Evolutionary conservation across 2,329 filamentous ascomycete genomes (phyloP).

Genomic region (Tolypocladium album): DNA sequence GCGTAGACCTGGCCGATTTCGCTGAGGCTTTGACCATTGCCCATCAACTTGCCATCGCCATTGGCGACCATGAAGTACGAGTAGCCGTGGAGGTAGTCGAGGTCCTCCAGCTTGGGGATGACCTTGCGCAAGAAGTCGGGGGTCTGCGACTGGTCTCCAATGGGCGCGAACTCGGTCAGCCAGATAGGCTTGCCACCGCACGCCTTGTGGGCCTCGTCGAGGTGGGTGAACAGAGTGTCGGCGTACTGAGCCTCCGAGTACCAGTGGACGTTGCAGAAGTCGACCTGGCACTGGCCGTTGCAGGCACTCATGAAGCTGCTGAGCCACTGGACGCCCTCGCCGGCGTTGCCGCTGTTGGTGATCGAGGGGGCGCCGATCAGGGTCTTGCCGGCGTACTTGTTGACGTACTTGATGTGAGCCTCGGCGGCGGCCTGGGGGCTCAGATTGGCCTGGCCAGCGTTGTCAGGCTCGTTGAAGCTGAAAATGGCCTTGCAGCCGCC

Average conservation of each 20-base stretch:
- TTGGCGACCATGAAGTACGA: constrained; percentile 43
- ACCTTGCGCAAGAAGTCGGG: constrained; percentile 37
- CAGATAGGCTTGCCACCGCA: constrained; percentile 44
- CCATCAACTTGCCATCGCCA: not conserved
- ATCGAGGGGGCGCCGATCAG: constrained; percentile 49
- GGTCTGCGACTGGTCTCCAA: constrained; percentile 30
- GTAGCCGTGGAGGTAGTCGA: constrained; percentile 42
- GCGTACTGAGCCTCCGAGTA: constrained; percentile 40
- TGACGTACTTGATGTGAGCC: constrained; percentile 42
- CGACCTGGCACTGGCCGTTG: constrained; percentile 36
- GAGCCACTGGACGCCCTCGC: constrained; percentile 48
- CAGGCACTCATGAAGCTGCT: constrained; percentile 41
- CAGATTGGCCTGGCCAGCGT: constrained; percentile 47
- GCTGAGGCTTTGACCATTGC: constrained; percentile 28
- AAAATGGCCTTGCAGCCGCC: constrained; percentile 47
- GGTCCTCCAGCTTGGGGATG: constrained; percentile 36
- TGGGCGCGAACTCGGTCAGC: constrained; percentile 54
- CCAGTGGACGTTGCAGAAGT: constrained; percentile 56
- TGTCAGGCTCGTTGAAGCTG: constrained; percentile 65
- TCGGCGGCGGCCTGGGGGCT: constrained; percentile 38
- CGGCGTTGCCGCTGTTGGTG: constrained; percentile 42
- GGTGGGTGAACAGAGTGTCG: constrained; percentile 42
- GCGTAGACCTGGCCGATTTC: constrained; percentile 39
- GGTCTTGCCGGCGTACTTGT: constrained; percentile 40
- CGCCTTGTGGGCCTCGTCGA: constrained; percentile 32